Percentiles rank a stretch among this genome's conserved stretches.
These are phyloP conservation scores for Ascochyta fabae DNA, from an alignment of 2,329 filamentous ascomycete genomes.

Conservation along the genomic window DNA sequence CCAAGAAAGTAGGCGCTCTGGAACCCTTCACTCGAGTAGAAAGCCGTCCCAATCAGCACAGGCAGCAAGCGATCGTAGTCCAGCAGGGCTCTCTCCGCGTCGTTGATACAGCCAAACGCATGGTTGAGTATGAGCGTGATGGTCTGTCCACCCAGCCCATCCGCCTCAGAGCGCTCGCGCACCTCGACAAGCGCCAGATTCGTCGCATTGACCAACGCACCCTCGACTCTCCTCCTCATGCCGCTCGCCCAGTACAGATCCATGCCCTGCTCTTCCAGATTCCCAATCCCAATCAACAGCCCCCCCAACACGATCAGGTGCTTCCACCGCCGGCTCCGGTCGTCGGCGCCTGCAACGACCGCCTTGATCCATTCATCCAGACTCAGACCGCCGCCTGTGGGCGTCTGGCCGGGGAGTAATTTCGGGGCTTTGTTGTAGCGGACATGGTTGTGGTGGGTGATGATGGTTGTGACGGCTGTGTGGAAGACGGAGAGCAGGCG, in stretches of 20 bases:
- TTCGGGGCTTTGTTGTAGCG: conserved; percentile 36
- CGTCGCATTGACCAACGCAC: conserved; percentile 74
- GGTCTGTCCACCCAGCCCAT: conserved; percentile 55
- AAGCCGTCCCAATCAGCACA: conserved; percentile 69
- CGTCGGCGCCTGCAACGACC: conserved; percentile 65
- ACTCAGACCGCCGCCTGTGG: conserved; percentile 55
- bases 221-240: conserved; percentile 72
- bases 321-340: conserved; percentile 74
- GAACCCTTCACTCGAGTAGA: conserved; percentile 74
- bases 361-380: conserved; percentile 66
- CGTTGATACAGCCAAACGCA: conserved; percentile 74
- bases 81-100: conserved; percentile 63
- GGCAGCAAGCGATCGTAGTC: conserved; percentile 74
- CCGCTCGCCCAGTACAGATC: conserved; percentile 66
- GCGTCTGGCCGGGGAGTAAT: conserved; percentile 38
- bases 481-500: conserved; percentile 75
- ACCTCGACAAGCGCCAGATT: conserved; percentile 74
- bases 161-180: conserved; percentile 57
- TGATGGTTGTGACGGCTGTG: conserved; percentile 65
- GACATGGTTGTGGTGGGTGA: conserved; percentile 55
- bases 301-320: conserved; percentile 83
- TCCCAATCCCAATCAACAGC: conserved; percentile 74
- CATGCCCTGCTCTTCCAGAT: conserved; percentile 53
- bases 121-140: conserved; percentile 78
- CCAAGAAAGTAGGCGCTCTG: conserved; percentile 77